phyloP scores from a whole-genome alignment of 352 stramenopile genomes.

The Phytophthora sp. region DNA sequence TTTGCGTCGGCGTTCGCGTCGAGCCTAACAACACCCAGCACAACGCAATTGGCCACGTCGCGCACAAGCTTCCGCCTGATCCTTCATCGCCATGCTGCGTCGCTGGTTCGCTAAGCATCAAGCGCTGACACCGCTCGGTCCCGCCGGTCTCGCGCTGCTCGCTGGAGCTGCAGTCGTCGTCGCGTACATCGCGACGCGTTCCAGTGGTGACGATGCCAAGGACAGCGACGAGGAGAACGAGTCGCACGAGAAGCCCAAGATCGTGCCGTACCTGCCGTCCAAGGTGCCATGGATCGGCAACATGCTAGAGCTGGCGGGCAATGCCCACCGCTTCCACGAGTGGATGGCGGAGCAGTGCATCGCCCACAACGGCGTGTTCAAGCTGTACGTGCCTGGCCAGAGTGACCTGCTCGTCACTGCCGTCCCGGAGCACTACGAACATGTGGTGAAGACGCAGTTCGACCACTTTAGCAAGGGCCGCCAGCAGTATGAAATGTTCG shows the following conservation, averaged over 20 bases:
- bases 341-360: conserved; percentile 50
- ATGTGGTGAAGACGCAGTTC: conserved; percentile 64
- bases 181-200: conserved; percentile 24
- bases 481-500: conserved; percentile 45
- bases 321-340: conserved; percentile 38
- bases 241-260: conserved; percentile 11
- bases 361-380: conserved; percentile 36
- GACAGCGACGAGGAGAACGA: not conserved
- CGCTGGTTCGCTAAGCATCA: conserved; percentile 29
- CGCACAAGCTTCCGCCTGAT: not conserved
- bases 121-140: conserved; percentile 20
- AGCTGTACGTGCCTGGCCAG: conserved; percentile 42
- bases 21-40: not conserved
- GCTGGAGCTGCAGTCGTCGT: conserved; percentile 28
- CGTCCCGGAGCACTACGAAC: conserved; percentile 56
- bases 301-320: conserved; percentile 32
- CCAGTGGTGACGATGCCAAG: conserved; percentile 7
- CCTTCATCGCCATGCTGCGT: conserved; percentile 25
- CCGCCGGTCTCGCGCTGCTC: conserved; percentile 26
- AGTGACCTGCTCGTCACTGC: conserved; percentile 46
- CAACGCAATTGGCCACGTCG: conserved; percentile 18
- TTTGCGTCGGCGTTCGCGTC: not conserved
- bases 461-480: conserved; percentile 56
- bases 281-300: conserved; percentile 43
- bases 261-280: conserved; percentile 39